Evolutionary conservation across 2,329 filamentous ascomycete genomes (phyloP).

Genomic region (Dothideomycetes sp.): DNA sequence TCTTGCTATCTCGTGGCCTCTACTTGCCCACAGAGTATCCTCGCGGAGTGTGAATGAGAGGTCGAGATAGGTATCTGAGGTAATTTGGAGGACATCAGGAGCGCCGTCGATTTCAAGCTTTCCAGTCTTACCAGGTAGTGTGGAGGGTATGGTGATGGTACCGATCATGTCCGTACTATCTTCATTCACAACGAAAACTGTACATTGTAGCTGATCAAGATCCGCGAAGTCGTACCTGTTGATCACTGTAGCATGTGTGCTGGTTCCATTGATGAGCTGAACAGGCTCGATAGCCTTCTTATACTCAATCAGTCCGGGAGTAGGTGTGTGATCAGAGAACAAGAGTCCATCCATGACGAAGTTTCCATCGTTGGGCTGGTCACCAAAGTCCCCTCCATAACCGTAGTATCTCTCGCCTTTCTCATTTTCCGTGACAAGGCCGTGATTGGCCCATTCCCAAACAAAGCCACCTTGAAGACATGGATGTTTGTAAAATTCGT

Average conservation of each 20-base stretch:
- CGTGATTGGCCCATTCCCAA: conserved; percentile 37
- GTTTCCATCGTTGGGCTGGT: conserved; percentile 29
- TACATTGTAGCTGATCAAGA: no score
- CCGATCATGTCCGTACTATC: no score
- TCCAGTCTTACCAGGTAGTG: no score
- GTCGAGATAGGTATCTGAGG: no score
- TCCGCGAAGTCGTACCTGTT: conserved; percentile 24
- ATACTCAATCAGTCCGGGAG: conserved; percentile 30
- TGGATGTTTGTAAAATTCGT: conserved; percentile 49
- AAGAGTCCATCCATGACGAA: conserved; percentile 35
- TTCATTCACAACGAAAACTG: no score
- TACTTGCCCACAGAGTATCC: no score
- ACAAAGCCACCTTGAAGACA: conserved; percentile 51
- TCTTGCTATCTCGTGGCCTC: no score
- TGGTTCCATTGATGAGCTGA: no score
- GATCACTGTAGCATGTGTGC: conserved; percentile 21
- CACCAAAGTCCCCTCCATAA: conserved; percentile 34
- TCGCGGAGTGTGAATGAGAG: no score
- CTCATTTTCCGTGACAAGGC: conserved; percentile 25
- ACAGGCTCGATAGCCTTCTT: conserved; percentile 35
- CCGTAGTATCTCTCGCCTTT: conserved; percentile 31
- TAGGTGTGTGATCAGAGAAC: conserved; percentile 29
- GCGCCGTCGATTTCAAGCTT: no score
- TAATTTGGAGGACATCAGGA: no score
- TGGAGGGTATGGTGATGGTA: no score